Evolutionary conservation across 2,329 filamentous ascomycete species (phyloP).

Genomic region (Decorospora gaudefroyi): DNA sequence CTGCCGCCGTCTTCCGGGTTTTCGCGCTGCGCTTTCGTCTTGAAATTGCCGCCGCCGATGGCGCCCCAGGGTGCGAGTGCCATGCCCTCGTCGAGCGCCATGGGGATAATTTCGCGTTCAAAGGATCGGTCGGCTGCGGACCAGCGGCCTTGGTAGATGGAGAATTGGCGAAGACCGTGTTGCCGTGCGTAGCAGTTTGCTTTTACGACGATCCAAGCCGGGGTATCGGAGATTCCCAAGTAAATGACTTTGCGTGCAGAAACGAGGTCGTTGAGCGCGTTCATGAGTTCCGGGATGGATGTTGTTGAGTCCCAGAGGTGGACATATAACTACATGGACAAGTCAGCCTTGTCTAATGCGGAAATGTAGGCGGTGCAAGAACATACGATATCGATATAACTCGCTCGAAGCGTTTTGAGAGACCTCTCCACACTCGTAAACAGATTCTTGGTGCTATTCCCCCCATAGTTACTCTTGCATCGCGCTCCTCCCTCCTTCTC

Average conservation of each 20-base stretch:
- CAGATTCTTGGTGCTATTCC: constrained; percentile 27
- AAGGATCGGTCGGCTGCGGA: constrained; percentile 51
- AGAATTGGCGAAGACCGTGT: constrained; percentile 48
- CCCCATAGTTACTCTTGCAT: constrained; percentile 22
- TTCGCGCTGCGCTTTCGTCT: constrained; percentile 51
- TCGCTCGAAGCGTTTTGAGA: constrained; percentile 53
- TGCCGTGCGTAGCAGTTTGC: constrained; percentile 47
- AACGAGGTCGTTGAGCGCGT: constrained; percentile 50
- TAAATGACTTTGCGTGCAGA: constrained; percentile 51
- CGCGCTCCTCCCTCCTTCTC: constrained; percentile 21
- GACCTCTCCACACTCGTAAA: constrained; percentile 16
- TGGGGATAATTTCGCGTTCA: constrained; percentile 54
- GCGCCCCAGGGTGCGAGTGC: constrained; percentile 60
- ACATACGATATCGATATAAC: constrained; percentile 63
- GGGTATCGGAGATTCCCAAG: constrained; percentile 52
- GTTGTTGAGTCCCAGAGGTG: constrained; percentile 53
- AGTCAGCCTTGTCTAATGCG: constrained; percentile 13
- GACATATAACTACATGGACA: constrained; percentile 41
- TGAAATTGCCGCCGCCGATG: constrained; percentile 51
- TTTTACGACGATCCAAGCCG: constrained; percentile 47
- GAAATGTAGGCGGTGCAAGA: constrained; percentile 34
- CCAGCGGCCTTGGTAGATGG: constrained; percentile 51
- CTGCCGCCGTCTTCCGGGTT: constrained; percentile 48
- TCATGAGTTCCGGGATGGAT: constrained; percentile 53
- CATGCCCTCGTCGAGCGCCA: constrained; percentile 52